A percentile compares a stretch with the other conserved stretches of the same genome.
These are phyloP conservation scores for Zymoseptoria pseudotritici DNA, from an alignment of 2,329 filamentous ascomycete species.

Conservation along the genomic window DNA sequence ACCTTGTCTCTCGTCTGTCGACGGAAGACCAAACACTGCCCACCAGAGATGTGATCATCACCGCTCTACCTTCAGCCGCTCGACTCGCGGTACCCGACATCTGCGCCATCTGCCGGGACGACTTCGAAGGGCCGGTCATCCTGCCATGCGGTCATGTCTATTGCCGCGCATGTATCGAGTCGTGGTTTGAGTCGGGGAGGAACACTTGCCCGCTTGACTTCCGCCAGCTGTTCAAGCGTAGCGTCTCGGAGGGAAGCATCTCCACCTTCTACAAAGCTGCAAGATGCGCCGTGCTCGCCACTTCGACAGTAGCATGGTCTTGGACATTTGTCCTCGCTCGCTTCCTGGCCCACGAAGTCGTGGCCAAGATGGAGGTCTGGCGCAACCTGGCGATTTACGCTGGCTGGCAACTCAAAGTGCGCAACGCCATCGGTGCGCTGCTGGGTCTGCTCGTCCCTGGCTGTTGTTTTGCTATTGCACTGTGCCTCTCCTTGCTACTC, in stretches of 20 bases:
- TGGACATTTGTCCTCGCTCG: not conserved
- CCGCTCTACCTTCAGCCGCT: not conserved
- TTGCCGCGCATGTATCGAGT: constrained; percentile 3
- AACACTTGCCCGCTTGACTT: not conserved
- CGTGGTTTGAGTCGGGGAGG: not conserved
- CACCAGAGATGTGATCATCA: not conserved
- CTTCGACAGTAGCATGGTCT: not conserved
- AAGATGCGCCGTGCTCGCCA: not conserved
- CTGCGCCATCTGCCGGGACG: not conserved
- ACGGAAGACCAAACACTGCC: not conserved
- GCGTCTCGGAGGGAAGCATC: not conserved
- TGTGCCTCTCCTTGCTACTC: not conserved
- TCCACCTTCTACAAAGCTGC: not conserved
- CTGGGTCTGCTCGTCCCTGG: not conserved
- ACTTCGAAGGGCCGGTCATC: not conserved
- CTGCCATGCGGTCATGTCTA: constrained; percentile 2
- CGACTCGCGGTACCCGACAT: not conserved
- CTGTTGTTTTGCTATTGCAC: not conserved
- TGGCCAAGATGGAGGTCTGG: not conserved
- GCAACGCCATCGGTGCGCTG: not conserved
- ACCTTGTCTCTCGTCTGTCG: not conserved
- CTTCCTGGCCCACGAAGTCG: not conserved
- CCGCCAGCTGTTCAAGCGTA: not conserved
- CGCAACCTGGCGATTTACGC: not conserved
- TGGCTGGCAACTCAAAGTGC: not conserved